Evolutionary conservation across 169 alveolate genomes (phyloP).

Genomic region (Cryptosporidium baileyi): DNA sequence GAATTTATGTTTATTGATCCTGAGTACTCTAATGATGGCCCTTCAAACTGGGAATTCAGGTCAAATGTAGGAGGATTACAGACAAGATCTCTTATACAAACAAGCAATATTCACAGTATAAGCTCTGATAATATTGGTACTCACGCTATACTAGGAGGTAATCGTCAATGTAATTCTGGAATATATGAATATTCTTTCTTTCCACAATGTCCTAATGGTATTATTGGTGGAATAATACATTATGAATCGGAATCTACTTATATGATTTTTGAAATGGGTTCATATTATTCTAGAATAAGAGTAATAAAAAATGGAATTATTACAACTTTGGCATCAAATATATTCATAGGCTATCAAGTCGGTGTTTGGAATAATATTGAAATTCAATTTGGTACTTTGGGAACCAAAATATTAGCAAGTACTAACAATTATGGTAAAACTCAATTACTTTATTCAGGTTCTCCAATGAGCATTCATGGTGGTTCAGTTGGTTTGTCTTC

Average conservation of each 20-base stretch:
- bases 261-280: conserved; percentile 63
- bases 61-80: conserved; percentile 66
- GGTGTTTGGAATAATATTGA: conserved; percentile 67
- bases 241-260: conserved; percentile 36
- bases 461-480: conserved; percentile 43
- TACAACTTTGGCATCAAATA: conserved; percentile 35
- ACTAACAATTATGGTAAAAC: conserved; percentile 68
- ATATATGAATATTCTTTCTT: conserved; percentile 62
- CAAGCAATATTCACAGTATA: conserved; percentile 59
- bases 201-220: conserved; percentile 67
- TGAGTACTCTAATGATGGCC: conserved; percentile 52
- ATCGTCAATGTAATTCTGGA: conserved; percentile 65
- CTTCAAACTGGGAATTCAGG: conserved; percentile 71
- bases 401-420: conserved; percentile 57
- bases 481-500: conserved; percentile 67
- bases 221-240: conserved; percentile 67
- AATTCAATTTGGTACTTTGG: conserved; percentile 52
- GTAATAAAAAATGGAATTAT: conserved; percentile 43
- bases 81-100: conserved; percentile 62
- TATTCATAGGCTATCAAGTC: conserved; percentile 57
- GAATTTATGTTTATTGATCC: conserved; percentile 67
- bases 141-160: conserved; percentile 64
- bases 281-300: conserved; percentile 43
- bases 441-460: conserved; percentile 49
- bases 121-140: conserved; percentile 66